phyloP scores from a whole-genome alignment of 805 yeast genomes.

The Saccharomycopsis guyanensis region DNA sequence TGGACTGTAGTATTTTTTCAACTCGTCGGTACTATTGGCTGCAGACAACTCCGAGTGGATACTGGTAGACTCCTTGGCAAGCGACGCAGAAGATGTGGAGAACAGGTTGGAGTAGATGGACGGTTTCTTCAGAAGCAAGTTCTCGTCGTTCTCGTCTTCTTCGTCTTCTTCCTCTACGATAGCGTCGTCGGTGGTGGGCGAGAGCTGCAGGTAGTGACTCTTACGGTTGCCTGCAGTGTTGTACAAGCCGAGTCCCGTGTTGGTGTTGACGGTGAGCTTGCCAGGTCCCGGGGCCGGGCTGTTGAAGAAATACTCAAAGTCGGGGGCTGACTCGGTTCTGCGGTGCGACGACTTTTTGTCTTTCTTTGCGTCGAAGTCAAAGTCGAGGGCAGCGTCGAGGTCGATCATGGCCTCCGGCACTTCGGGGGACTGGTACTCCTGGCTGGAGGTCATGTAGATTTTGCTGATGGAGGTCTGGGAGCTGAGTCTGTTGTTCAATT shows the following conservation, averaged over 20 bases:
- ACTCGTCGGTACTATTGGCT: constrained; percentile 14
- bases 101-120: constrained; percentile 12
- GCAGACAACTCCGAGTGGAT: constrained; percentile 10
- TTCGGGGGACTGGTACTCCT: constrained; percentile 21
- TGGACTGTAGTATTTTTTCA: constrained; percentile 3
- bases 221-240: constrained; percentile 9
- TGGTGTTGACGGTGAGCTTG: constrained; percentile 9
- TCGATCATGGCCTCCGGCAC: constrained; percentile 52
- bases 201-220: constrained; percentile 11
- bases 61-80: constrained; percentile 14
- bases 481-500: constrained; percentile 14
- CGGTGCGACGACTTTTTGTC: constrained; percentile 33
- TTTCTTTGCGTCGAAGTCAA: constrained; percentile 26
- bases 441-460: constrained; percentile 21
- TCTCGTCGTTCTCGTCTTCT: constrained; percentile 16
- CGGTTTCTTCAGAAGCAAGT: constrained; percentile 21
- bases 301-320: constrained; percentile 30
- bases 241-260: constrained; percentile 7
- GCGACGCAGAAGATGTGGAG: constrained; percentile 13
- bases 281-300: constrained; percentile 1
- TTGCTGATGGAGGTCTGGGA: constrained; percentile 21
- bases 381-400: constrained; percentile 43
- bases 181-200: constrained; percentile 24
- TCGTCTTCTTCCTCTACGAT: constrained; percentile 30
- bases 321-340: constrained; percentile 52